phyloP scores from a whole-genome alignment of 192 early-diverging fungal species.

The Backusella macrospora region DNA sequence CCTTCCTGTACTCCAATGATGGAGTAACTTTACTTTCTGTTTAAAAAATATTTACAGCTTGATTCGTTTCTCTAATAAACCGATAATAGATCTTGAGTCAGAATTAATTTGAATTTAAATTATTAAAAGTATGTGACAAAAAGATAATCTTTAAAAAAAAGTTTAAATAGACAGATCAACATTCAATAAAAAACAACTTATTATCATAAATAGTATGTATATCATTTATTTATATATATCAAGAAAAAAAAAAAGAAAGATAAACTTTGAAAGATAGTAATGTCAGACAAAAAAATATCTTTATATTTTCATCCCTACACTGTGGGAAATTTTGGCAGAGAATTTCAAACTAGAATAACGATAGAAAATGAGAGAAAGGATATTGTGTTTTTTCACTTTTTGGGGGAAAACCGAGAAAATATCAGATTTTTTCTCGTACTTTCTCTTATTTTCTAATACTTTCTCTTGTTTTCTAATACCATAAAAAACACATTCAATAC shows the following conservation, averaged over 20 bases:
- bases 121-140: background rate
- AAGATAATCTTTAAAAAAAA: too few species aligned
- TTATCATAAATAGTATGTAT: background rate
- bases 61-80: background rate
- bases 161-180: too few species aligned
- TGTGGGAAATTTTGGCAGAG: too few species aligned
- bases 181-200: too few species aligned
- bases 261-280: background rate
- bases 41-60: background rate
- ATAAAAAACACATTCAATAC: too few species aligned
- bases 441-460: too few species aligned
- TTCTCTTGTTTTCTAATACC: too few species aligned
- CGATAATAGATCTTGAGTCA: background rate
- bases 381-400: too few species aligned
- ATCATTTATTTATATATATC: background rate
- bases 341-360: too few species aligned
- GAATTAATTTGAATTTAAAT: background rate
- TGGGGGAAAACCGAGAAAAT: too few species aligned
- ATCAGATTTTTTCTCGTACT: too few species aligned
- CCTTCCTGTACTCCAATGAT: background rate
- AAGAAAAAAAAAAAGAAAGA: background rate
- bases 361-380: too few species aligned
- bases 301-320: background rate
- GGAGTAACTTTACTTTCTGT: background rate
- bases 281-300: background rate